phyloP scores from a whole-genome alignment of 2,329 filamentous ascomycete species.

The Talaromyces rugulosus region DNA sequence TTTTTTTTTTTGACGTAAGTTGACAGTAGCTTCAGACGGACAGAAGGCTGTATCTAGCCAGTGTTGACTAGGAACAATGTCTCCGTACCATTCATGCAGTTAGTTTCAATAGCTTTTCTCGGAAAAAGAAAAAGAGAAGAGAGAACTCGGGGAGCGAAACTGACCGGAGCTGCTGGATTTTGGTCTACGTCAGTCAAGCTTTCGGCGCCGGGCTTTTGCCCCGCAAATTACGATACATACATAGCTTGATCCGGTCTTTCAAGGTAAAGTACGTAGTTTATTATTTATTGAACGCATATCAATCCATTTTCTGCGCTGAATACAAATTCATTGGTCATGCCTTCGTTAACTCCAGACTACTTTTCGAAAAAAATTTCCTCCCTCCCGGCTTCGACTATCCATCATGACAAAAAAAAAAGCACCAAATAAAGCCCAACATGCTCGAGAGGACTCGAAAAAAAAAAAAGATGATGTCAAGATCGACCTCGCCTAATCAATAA shows the following conservation, averaged over 20 bases:
- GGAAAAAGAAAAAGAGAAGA: not conserved
- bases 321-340: not conserved
- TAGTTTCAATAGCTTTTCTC: not conserved
- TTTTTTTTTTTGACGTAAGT: not conserved
- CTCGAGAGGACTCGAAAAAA: not conserved
- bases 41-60: not conserved
- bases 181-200: not conserved
- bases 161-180: not conserved
- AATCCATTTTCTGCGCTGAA: not conserved
- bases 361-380: not conserved
- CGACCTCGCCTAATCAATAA: not conserved
- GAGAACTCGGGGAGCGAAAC: not conserved
- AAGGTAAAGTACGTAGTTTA: not conserved
- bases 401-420: not conserved
- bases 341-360: not conserved
- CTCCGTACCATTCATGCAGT: not conserved
- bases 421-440: not conserved
- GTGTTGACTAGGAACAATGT: not conserved
- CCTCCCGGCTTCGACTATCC: not conserved
- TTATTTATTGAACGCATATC: not conserved
- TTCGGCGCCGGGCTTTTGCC: not conserved
- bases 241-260: not conserved
- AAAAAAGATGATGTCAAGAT: not conserved
- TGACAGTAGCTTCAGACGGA: not conserved
- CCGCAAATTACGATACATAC: not conserved